Evolutionary conservation across 2,329 filamentous ascomycete genomes (phyloP).

Genomic region (Trichophyton simii): DNA sequence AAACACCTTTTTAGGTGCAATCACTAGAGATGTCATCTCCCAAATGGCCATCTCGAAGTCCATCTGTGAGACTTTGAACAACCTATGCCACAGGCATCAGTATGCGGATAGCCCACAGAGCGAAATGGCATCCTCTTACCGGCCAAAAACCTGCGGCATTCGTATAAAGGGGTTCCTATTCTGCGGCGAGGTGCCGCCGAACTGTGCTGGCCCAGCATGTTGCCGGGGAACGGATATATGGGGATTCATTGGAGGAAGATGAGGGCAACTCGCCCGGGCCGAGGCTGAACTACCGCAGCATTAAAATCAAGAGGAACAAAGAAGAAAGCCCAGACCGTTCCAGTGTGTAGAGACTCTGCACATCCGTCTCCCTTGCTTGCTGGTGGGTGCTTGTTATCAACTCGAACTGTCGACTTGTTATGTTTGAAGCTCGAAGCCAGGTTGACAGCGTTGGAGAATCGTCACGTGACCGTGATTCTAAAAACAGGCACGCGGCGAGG

Average conservation of each 20-base stretch:
- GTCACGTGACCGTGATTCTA: not conserved
- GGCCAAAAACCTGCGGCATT: constrained; percentile 56
- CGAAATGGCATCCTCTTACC: constrained; percentile 26
- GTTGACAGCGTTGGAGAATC: not conserved
- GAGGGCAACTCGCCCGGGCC: constrained; percentile 11
- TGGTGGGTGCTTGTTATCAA: not conserved
- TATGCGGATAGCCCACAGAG: not conserved
- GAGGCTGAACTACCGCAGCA: not conserved
- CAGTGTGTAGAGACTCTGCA: too few relatives aligned
- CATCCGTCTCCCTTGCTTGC: not conserved
- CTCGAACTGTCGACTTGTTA: not conserved
- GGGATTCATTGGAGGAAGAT: constrained; percentile 39
- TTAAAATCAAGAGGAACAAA: not conserved
- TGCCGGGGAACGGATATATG: constrained; percentile 49
- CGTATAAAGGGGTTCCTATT: constrained; percentile 42
- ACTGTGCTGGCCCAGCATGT: constrained; percentile 42
- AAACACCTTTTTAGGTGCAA: constrained; percentile 59
- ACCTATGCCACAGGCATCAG: constrained; percentile 21
- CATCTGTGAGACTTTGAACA: constrained; percentile 63
- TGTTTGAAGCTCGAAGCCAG: not conserved
- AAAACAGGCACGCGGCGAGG: not conserved
- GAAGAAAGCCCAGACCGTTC: not conserved
- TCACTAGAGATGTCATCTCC: constrained; percentile 57
- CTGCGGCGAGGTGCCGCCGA: constrained; percentile 39
- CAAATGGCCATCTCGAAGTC: constrained; percentile 62